phyloP scores from a whole-genome alignment of 1,284 basidiomycete genomes.

The Somion occarium region DNA sequence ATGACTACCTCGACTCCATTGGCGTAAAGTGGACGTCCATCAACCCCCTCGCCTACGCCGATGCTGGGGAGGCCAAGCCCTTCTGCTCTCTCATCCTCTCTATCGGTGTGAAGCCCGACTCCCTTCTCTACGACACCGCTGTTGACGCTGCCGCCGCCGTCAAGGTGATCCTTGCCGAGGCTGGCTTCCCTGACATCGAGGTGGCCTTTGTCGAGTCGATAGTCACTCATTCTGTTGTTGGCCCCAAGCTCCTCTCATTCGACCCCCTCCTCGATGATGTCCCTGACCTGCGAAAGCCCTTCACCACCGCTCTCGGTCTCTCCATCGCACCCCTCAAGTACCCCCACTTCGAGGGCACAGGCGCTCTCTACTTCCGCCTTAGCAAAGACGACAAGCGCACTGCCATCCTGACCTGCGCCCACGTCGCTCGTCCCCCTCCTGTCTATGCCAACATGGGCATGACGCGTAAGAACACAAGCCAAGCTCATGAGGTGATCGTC shows the following conservation, averaged over 20 bases:
- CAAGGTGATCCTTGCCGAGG: constrained; percentile 18
- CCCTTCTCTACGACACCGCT: constrained; percentile 22
- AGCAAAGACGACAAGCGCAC: constrained; percentile 24
- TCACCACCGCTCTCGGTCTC: constrained; percentile 33
- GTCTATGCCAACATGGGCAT: constrained; percentile 23
- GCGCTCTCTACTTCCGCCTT: constrained; percentile 27
- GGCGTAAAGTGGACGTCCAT: constrained; percentile 22
- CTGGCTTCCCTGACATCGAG: constrained; percentile 22
- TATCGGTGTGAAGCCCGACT: constrained; percentile 22
- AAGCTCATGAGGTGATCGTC: constrained; percentile 31
- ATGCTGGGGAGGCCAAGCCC: constrained; percentile 19
- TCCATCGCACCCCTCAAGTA: constrained; percentile 23
- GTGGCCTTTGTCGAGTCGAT: constrained; percentile 23
- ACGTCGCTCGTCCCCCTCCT: constrained; percentile 28
- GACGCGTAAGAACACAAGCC: constrained; percentile 19
- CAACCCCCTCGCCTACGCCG: constrained; percentile 23
- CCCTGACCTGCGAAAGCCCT: constrained; percentile 24
- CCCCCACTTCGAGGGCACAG: constrained; percentile 31
- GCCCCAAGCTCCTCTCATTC: background rate
- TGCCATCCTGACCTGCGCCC: constrained; percentile 28
- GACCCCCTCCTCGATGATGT: constrained; percentile 18
- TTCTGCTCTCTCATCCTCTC: constrained; percentile 19
- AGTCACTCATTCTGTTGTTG: constrained; percentile 9
- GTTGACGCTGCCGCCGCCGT: constrained; percentile 15
- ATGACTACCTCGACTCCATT: constrained; percentile 18